Evolutionary conservation across 805 yeast genomes (phyloP).

Genomic region (Kluyveromyces siamensis): DNA sequence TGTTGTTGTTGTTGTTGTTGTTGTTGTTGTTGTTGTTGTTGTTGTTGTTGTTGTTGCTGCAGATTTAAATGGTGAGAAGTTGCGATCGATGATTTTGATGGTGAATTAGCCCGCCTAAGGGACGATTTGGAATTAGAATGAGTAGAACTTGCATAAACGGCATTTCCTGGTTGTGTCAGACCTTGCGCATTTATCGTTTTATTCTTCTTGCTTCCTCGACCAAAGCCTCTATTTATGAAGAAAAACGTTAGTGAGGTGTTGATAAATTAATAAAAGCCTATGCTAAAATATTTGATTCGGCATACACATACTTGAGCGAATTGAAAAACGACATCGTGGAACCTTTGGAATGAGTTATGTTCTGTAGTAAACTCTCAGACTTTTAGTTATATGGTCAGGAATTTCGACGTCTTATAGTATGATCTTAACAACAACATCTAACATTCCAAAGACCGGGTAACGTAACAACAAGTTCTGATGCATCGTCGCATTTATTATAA

Average conservation of each 20-base stretch:
- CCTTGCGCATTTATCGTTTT: constrained; percentile 18
- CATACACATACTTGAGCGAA: constrained; percentile 7
- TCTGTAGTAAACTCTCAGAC: not conserved
- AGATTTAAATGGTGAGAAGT: constrained; percentile 8
- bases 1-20: too few species aligned
- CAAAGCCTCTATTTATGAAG: constrained; percentile 39
- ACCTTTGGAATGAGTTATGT: not conserved
- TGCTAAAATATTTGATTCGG: not conserved
- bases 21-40: too few species aligned
- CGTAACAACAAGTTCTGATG: not conserved
- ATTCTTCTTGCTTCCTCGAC: constrained; percentile 44
- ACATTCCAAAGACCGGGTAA: not conserved
- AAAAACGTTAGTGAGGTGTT: not conserved
- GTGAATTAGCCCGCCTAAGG: constrained; percentile 31
- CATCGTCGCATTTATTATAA: too few species aligned
- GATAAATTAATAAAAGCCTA: not conserved
- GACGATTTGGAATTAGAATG: constrained; percentile 40
- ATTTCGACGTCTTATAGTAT: not conserved
- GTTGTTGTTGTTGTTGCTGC: constrained; percentile 24
- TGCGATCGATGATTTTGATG: constrained; percentile 19
- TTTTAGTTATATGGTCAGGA: not conserved
- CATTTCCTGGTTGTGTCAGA: constrained; percentile 14
- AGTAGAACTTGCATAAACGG: constrained; percentile 30
- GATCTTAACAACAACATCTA: not conserved
- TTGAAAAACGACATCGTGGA: constrained; percentile 7